Base-by-base conservation (phyloP, 192 early-diverging fungal species). In the Chytriomyces sp. region DNA sequence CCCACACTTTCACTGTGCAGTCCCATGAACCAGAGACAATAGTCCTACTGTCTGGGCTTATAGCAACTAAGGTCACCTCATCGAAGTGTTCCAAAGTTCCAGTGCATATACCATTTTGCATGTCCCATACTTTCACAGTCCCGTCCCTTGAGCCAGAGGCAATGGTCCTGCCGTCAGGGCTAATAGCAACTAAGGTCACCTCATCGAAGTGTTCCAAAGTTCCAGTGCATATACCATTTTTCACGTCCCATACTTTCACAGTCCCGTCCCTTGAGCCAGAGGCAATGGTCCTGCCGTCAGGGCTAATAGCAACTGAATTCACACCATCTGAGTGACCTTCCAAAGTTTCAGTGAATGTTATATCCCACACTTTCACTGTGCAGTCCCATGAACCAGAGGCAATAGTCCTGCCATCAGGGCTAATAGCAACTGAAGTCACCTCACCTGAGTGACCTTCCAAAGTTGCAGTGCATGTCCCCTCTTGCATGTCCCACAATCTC, bases 231-330 rank as follows among this genome's bases (percentile, higher is more conserved):
- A 3, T 13, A 1, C 10, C 28, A 1, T 43, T 47, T 69, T 69
- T 3, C 46, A 26, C 35, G 46, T 35, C 62, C 94, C 94, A 96
- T 57, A 95, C 83, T 63, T 92, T 92, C 59, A 95, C 74, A 18
- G 93, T 93, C 76, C 91, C 90, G 80, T 96, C 95, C 69, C 92
- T 77, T 68, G 92, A 93, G 45, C 93, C 94, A 66, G 92, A 92
- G 16, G 93, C 92, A 48, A 97, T 91, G 44, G 84, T 90, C 49
- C 84, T 82, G 18, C 95, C 94, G 73, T 94, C 92, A 7, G 89
- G 84, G 71, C 88, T 90, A 77, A 93, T 46, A 1, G 77, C 64
- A 5, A 75, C 78, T 18, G 77, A 79, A 43, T 2, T 3, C 45
- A 82, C 72, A 23, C 50, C 45, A 35, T 66, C 4, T 35, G 50